Evolutionary conservation across 495 filamentous ascomycete genomes (phyloP).

Genomic region (Articulospora tetracladia): DNA sequence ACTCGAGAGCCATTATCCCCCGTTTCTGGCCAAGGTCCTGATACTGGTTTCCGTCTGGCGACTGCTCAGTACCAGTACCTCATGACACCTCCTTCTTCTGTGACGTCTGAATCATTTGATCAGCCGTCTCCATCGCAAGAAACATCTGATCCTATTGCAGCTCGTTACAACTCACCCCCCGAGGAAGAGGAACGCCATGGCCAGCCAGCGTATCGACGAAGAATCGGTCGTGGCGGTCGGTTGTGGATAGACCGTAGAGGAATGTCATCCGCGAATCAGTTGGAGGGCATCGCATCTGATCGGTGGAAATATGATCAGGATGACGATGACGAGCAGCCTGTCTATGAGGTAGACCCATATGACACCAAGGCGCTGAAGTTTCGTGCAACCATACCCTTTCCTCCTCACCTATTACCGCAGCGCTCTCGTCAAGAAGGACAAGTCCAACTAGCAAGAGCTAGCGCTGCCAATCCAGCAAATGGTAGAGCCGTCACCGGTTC

Average conservation of each 20-base stretch:
- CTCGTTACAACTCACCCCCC: conserved; percentile 22
- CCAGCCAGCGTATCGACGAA: conserved; percentile 60
- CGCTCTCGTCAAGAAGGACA: conserved; percentile 15
- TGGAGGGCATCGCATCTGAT: conserved; percentile 50
- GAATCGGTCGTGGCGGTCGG: conserved; percentile 72
- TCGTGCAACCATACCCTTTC: conserved; percentile 62
- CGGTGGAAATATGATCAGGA: conserved; percentile 84
- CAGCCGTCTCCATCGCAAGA: conserved; percentile 22
- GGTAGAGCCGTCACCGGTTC: conserved; percentile 11
- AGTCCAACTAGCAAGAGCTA: conserved; percentile 3
- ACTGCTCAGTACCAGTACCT: conserved; percentile 80
- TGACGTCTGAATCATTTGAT: conserved; percentile 55
- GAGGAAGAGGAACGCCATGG: conserved; percentile 25
- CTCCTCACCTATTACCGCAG: conserved; percentile 24
- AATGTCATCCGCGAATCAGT: conserved; percentile 42
- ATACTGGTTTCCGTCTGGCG: conserved; percentile 69
- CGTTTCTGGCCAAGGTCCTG: conserved; percentile 47
- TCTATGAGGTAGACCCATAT: conserved; percentile 67
- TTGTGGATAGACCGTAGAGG: conserved; percentile 77
- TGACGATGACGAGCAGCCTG: conserved; percentile 59
- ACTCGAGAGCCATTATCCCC: conserved; percentile 80
- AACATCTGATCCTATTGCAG: conserved; percentile 20
- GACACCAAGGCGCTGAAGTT: conserved; percentile 69
- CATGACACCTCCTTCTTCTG: conserved; percentile 81
- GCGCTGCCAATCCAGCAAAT: conserved; percentile 28